Conservation (phyloP, 352 stramenopile species). For the Lagenidium giganteum region DNA sequence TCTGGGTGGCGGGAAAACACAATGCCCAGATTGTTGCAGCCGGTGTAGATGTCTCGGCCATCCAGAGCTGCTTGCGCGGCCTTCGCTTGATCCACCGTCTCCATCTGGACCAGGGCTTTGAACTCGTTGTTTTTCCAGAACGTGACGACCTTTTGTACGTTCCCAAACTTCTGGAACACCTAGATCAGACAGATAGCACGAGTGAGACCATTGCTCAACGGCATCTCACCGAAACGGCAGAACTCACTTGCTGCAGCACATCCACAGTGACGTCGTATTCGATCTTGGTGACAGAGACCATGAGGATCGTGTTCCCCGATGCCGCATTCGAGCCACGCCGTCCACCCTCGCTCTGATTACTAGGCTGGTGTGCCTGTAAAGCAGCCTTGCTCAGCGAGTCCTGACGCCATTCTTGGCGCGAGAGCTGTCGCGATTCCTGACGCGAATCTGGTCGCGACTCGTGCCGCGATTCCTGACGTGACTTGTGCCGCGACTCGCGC, state of each 20-base stretch:
- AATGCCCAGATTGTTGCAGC: conserved; percentile 69
- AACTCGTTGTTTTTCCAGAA: conserved; percentile 75
- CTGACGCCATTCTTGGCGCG: no score
- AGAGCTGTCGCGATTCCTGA: no score
- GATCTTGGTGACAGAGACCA: conserved; percentile 68
- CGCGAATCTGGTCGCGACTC: no score
- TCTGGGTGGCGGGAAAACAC: conserved; percentile 60
- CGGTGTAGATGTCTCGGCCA: conserved; percentile 74
- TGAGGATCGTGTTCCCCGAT: conserved; percentile 56
- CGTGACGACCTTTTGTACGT: conserved; percentile 67
- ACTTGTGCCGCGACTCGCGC: conserved; percentile 16
- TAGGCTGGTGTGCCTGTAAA: neutral
- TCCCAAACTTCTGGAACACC: conserved; percentile 75
- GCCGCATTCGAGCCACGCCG: conserved; percentile 35
- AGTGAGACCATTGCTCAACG: no score
- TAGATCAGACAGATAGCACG: no score
- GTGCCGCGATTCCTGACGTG: no score
- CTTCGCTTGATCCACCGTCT: conserved; percentile 53
- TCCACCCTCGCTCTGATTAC: no score
- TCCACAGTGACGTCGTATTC: conserved; percentile 72
- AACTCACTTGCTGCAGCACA: conserved; percentile 63
- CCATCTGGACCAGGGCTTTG: conserved; percentile 68
- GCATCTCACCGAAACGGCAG: no score
- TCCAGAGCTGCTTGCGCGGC: conserved; percentile 55
- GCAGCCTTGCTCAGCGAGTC: no score